phyloP scores from a whole-genome alignment of 345 rosid species.

The Camelina hispida region DNA sequence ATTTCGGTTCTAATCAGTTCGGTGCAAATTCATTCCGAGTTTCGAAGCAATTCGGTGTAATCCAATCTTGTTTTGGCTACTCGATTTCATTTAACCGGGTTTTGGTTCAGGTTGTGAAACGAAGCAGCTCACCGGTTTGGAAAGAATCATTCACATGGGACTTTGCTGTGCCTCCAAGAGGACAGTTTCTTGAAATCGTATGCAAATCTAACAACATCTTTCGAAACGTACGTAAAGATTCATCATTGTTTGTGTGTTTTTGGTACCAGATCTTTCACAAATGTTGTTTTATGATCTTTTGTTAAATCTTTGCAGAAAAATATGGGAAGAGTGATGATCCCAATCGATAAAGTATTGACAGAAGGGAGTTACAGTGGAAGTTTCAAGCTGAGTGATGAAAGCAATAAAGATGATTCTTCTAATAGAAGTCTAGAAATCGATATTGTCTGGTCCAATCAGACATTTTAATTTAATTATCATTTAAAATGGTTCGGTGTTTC shows the following conservation, averaged over 20 bases:
- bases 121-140: slow-evolving; percentile 82
- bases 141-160: slow-evolving; percentile 90
- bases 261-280: background rate
- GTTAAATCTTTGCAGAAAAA: slow-evolving; percentile 50
- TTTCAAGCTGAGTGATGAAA: slow-evolving; percentile 59
- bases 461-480: background rate
- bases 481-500: background rate
- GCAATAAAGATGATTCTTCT: slow-evolving; percentile 58
- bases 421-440: slow-evolving; percentile 69
- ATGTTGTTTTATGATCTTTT: background rate
- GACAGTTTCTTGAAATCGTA: slow-evolving; percentile 81
- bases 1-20: background rate
- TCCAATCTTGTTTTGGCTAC: background rate
- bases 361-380: slow-evolving; percentile 74
- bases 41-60: background rate
- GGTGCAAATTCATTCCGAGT: background rate
- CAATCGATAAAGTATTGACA: slow-evolving; percentile 78
- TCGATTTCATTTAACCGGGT: slow-evolving; percentile 5
- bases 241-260: background rate
- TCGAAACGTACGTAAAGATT: slow-evolving; percentile 57
- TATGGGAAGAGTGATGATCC: slow-evolving; percentile 72
- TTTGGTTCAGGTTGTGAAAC: slow-evolving; percentile 68
- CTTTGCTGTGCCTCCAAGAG: slow-evolving; percentile 81
- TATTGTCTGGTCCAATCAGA: slow-evolving; percentile 68
- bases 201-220: slow-evolving; percentile 86